phyloP scores from a whole-genome alignment of 2,329 filamentous ascomycete species.

The Verruconis gallopava region DNA sequence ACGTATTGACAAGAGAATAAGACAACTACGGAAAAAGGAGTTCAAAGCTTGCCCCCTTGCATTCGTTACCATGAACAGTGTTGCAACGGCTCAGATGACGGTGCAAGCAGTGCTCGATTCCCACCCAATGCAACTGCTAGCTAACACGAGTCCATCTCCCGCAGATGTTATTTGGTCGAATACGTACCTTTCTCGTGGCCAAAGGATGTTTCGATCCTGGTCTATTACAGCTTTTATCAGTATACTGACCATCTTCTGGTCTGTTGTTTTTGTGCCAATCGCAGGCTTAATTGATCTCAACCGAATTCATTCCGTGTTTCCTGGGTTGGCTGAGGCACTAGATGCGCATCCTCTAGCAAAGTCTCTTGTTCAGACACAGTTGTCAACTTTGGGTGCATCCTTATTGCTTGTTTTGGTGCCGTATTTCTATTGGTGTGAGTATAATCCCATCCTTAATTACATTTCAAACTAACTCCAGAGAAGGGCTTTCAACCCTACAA shows the following conservation, averaged over 20 bases:
- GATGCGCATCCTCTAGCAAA: slow-evolving; percentile 54
- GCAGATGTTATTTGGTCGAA: slow-evolving; percentile 93
- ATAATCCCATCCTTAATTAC: neutral
- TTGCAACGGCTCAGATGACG: slow-evolving; percentile 85
- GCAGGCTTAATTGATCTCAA: slow-evolving; percentile 71
- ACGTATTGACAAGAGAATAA: slow-evolving; percentile 62
- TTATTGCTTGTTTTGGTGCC: slow-evolving; percentile 81
- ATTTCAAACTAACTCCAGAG: slow-evolving; percentile 7
- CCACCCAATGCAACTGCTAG: slow-evolving; percentile 70
- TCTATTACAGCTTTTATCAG: slow-evolving; percentile 70
- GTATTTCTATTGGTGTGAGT: slow-evolving; percentile 78
- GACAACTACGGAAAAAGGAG: slow-evolving; percentile 54
- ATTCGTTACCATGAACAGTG: slow-evolving; percentile 95
- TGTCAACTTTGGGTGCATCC: slow-evolving; percentile 76
- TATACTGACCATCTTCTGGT: slow-evolving; percentile 77
- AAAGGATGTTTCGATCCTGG: slow-evolving; percentile 68
- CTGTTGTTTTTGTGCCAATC: slow-evolving; percentile 65
- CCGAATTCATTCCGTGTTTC: slow-evolving; percentile 61
- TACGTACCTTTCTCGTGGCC: slow-evolving; percentile 66
- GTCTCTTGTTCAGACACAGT: slow-evolving; percentile 71
- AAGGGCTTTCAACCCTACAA: slow-evolving; percentile 69
- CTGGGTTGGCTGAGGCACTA: slow-evolving; percentile 54
- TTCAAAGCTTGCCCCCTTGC: slow-evolving; percentile 72
- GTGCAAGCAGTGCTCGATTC: slow-evolving; percentile 91
- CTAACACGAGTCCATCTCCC: slow-evolving; percentile 75